Base-by-base conservation (phyloP, 2,329 filamentous ascomycete species). In the Macrophomina pseudophaseolina region DNA sequence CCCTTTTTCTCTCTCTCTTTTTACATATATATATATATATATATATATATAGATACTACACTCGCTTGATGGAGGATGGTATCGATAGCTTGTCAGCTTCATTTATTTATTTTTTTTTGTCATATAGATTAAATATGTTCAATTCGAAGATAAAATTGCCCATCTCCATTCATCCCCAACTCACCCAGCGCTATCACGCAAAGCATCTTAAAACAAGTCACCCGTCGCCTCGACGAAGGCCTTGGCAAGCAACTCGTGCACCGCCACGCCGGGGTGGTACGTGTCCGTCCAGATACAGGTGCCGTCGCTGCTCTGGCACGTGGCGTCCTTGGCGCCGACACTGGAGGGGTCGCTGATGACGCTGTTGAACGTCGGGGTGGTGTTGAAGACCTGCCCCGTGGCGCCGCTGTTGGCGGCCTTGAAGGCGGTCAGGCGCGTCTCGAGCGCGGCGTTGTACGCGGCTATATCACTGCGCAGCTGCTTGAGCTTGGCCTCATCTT, bases 221-320 rank as follows among this genome's bases (percentile, higher is more conserved):
- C 16, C 33, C 11, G 8, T 28, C 6, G 8, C 46, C 12, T 63
- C 44, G 18, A 52, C 30, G 7, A 63, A 52, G 4, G 62, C 56
- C 44, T 66, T 6, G 3, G 54, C 68, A 9, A 69, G 40, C 42
- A 68, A 14, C 33, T 66, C 42, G n/a, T 67, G 67, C 33, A 69
- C 63, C 18, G 59, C 68, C 40, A 64, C 52, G 5, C 66, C 69
- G 32, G 71, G 68, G 66, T 72, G 70, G 53, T 72, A 71, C 46
- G 70, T 60, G 60, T 83, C 80, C 65, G 78, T 81, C 81, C 82
- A 84, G 40, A 84, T 64, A 66, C 82, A 84, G 11, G 76, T 81
- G 4, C 82, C 82, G 52, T 84, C 74, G 0, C 65, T 70, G 44
- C 82, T 80, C 32, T 72, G 79, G 71, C 82, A 84, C 0, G 74